These are phyloP conservation scores for Entomortierella lignicola DNA, from an alignment of 192 early-diverging fungal species.

Conservation along the genomic window DNA sequence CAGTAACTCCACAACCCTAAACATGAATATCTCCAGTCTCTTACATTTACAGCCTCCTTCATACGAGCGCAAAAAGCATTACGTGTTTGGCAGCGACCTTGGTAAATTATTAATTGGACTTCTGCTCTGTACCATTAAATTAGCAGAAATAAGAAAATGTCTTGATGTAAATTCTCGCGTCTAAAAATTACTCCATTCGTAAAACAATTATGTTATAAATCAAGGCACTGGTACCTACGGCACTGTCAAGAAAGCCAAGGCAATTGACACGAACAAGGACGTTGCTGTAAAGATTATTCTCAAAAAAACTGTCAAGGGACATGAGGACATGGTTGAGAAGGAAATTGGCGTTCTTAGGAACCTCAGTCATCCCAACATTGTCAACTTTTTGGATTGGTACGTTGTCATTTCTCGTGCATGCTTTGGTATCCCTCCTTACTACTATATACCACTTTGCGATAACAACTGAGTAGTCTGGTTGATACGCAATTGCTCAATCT, in stretches of 20 bases:
- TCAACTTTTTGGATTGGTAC: conserved; percentile 85
- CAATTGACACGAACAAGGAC: conserved; percentile 75
- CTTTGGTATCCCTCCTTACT: background rate
- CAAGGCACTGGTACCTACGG: conserved; percentile 77
- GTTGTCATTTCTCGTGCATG: conserved; percentile 45
- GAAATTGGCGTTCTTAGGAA: conserved; percentile 90
- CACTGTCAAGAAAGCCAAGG: conserved; percentile 73
- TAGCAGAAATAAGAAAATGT: too few species aligned
- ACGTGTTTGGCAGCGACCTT: conserved; percentile 69
- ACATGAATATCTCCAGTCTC: conserved; percentile 35
- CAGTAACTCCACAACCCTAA: background rate
- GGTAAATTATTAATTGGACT: conserved; percentile 42
- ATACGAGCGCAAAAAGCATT: conserved; percentile 76
- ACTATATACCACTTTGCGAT: background rate
- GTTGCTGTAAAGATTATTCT: conserved; percentile 95
- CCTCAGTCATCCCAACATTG: conserved; percentile 90
- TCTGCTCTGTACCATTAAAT: too few species aligned
- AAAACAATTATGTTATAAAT: too few species aligned
- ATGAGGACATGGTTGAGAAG: conserved; percentile 90
- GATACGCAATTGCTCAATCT: background rate
- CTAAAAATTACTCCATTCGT: too few species aligned
- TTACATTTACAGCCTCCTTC: conserved; percentile 60
- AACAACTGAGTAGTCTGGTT: too few species aligned
- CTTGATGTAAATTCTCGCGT: too few species aligned
- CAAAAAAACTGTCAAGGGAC: conserved; percentile 83